Base-by-base conservation (phyloP, 1,284 basidiomycete species). In the Papiliotrema laurentii region DNA sequence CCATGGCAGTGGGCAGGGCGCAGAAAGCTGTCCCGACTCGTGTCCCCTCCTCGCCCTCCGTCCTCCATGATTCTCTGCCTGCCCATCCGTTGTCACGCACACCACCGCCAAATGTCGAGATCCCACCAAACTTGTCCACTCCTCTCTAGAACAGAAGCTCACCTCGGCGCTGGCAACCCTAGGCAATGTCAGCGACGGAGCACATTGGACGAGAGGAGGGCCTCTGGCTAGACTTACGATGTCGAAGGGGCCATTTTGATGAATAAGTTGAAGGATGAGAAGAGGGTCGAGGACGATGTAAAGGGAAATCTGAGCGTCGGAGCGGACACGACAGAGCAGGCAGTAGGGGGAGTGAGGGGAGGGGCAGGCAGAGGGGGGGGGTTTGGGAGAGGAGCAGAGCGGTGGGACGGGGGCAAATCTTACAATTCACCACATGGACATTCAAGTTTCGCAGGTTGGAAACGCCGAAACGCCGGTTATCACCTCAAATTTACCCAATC, bases 211-310 rank as follows among this genome's bases (percentile, higher is more conserved):
- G n/a, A n/a, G n/a, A n/a, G n/a, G n/a, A 24, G 16, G 14, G n/a
- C 22, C 22, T 31, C 27, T 3, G 5, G 9, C 22, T 4, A 24
- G 9, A 58, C 62, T 55, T 28, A 66, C 64, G 58, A 64, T 50
- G 68, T 70, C 37, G 68, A 69, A 54, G 69, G 62, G 55, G 67
- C 67, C 69, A 71, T 71, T 60, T 59, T 61, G 54, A 36, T 24
- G 40, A 43, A n/a, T 11, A 47, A 42, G 26, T 60, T 61, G 59
- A 64, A 43, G 61, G 59, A 54, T 63, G 38, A 47, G 53, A 49
- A 31, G 45, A 43, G 16, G 18, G 34, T 27, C 19, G 21, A 43
- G 25, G 46, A 37, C 13, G 36, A 13, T 54, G 22, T 39, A n/a
- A 24, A 14, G 37, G 34, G 42, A 50, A 43, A 45, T 45, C 27